These are phyloP conservation scores for Diversispora epigaea DNA, from an alignment of 192 early-diverging fungal species.

Conservation along the genomic window DNA sequence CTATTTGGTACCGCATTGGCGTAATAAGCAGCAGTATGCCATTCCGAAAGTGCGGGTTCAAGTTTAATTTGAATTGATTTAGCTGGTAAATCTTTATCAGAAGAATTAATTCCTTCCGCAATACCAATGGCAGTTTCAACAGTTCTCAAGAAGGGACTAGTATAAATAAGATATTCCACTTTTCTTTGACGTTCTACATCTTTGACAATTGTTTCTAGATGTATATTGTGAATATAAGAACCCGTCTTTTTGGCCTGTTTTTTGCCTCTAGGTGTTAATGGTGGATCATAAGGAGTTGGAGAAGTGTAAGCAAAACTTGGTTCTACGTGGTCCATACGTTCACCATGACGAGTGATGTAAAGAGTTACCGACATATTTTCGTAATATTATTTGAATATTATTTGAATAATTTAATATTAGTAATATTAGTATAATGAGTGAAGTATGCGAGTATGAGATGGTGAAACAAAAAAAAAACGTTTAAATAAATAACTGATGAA, in stretches of 20 bases:
- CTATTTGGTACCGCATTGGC: conserved; percentile 13
- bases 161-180: conserved; percentile 39
- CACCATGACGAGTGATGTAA: conserved; percentile 43
- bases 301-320: conserved; percentile 35
- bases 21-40: conserved; percentile 8
- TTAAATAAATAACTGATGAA: too few species aligned
- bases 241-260: conserved; percentile 39
- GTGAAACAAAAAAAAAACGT: too few species aligned
- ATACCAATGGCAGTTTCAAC: conserved; percentile 42
- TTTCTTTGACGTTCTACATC: conserved; percentile 17
- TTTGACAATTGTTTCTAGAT: conserved; percentile 3
- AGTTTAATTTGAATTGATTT: background rate
- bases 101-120: conserved; percentile 34
- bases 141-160: conserved; percentile 40
- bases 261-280: conserved; percentile 38
- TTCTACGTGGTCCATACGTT: conserved; percentile 44
- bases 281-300: conserved; percentile 42
- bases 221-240: background rate
- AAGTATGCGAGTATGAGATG: too few species aligned
- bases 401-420: too few species aligned
- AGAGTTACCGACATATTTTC: conserved; percentile 30
- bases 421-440: too few species aligned
- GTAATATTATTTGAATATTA: too few species aligned
- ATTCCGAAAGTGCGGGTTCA: conserved; percentile 12
- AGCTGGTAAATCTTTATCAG: background rate